Evolutionary conservation across 2,329 filamentous ascomycete genomes (phyloP), one percentile per base, ranked within the genome.

Genomic region (Pseudocercospora ulei): DNA sequence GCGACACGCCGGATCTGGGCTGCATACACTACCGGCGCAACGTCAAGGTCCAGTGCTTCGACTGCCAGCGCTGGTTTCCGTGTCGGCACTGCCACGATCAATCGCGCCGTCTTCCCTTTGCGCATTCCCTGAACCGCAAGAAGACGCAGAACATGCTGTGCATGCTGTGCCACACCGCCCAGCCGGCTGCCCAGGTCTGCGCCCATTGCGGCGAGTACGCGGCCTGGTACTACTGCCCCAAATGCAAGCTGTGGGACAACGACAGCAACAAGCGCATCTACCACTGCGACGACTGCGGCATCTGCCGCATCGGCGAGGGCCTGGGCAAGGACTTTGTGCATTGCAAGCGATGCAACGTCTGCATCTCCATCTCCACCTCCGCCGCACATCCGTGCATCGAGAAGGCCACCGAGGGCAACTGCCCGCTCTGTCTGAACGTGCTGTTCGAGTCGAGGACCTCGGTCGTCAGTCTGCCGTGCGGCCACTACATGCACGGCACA

Each of bases 241-340:
- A 90, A 39, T 98, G 90, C 70, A 95, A 95, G 63, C 71, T 98
- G 1, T 98, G 90, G 90, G 88, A 96, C 56, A 86, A 96, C 56
- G 83, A 95, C 51, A 75, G 78, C 38, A 79, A 77, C 50, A 95
- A 92, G 61, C 81, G 80, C 49, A 94, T 96, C 41, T 98, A 98
- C 58, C 90, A 98, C 59, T 98, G 90, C 61, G 75, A 78, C 55
- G 90, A 96, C 56, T 98, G 90, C 61, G 90, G 90, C 3, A 94
- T 98, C 45, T 98, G 90, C 59, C 75, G 90, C 42, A 79, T 87
- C 41, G 90, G 90, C 1, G 76, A 85, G 59, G 90, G 90, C 1
- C 67, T 98, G 18, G 88, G 90, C 3, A 96, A 94, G 58, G 90
- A 98, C 59, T 98, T 93, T 59, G 87, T 92, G 56, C 90, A 98